Evolutionary conservation across 1,284 basidiomycete species (phyloP).

Genomic region (Thecaphora thlaspeos): DNA sequence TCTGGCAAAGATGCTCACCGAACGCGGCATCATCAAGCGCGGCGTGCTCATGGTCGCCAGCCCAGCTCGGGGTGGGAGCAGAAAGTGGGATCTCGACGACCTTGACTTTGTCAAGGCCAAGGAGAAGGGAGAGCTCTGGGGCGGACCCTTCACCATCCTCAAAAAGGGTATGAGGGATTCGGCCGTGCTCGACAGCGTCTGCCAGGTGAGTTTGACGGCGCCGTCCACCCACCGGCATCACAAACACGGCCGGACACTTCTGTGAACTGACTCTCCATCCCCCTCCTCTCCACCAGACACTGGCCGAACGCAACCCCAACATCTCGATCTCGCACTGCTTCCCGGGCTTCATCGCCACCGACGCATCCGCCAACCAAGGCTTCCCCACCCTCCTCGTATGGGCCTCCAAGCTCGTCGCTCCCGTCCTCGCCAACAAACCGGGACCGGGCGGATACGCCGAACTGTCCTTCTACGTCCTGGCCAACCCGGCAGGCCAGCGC

Average conservation of each 20-base stretch:
- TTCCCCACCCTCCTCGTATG: constrained; percentile 49
- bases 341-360: constrained; percentile 47
- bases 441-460: constrained; percentile 39
- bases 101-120: constrained; percentile 41
- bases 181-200: constrained; percentile 37
- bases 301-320: constrained; percentile 34
- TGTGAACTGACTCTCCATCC: too few relatives aligned
- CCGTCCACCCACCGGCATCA: too few relatives aligned
- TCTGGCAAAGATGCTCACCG: constrained; percentile 53
- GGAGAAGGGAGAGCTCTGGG: constrained; percentile 24
- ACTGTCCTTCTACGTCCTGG: constrained; percentile 42
- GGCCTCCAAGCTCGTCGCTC: constrained; percentile 29
- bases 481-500: constrained; percentile 23
- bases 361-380: constrained; percentile 49
- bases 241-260: too few relatives aligned
- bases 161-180: constrained; percentile 21
- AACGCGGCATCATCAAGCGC: constrained; percentile 49
- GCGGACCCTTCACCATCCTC: constrained; percentile 21
- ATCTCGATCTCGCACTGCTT: constrained; percentile 44
- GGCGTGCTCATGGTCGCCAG: constrained; percentile 51
- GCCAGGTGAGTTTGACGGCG: constrained; percentile 12
- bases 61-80: constrained; percentile 40
- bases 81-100: constrained; percentile 45
- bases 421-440: constrained; percentile 10
- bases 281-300: constrained; percentile 2